phyloP scores from a whole-genome alignment of 2,329 filamentous ascomycete species.

The Ampelomyces quisqualis region DNA sequence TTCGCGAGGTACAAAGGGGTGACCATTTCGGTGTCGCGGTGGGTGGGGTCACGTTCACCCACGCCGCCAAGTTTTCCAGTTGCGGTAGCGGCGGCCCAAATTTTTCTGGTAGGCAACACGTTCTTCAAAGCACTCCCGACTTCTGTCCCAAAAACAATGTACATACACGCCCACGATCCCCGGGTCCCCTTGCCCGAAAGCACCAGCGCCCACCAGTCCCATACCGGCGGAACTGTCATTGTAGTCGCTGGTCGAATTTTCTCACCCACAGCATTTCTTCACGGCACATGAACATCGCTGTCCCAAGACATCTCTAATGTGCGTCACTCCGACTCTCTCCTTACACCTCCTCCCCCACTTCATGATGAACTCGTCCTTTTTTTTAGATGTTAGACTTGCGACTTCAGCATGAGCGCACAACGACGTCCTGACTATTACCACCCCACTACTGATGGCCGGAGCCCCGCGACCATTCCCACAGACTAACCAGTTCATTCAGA shows the following conservation, averaged over 20 bases:
- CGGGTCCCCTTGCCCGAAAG: constrained; percentile 15
- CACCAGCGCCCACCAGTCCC: constrained; percentile 3
- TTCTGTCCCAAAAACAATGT: constrained; percentile 34
- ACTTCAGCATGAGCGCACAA: constrained; percentile 40
- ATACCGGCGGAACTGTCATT: constrained; percentile 10
- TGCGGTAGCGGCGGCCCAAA: too few species aligned
- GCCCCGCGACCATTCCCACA: constrained; percentile 13
- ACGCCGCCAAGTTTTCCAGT: too few species aligned
- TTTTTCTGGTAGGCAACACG: constrained; percentile 23
- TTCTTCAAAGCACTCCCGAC: constrained; percentile 23
- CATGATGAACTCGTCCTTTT: constrained; percentile 42
- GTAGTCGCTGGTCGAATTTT: constrained; percentile 16
- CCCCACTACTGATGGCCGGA: constrained; percentile 20
- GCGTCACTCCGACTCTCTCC: constrained; percentile 3
- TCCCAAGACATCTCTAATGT: constrained; percentile 12
- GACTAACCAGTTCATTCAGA: constrained; percentile 28
- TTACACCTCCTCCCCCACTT: constrained; percentile 3
- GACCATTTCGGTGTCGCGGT: too few species aligned
- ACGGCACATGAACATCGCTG: constrained; percentile 6
- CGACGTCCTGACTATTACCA: constrained; percentile 39
- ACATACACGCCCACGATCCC: constrained; percentile 18
- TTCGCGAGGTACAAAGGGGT: too few species aligned
- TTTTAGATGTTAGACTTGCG: constrained; percentile 47
- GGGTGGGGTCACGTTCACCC: too few species aligned
- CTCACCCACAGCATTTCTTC: constrained; percentile 8